Conservation (phyloP, 2,329 filamentous ascomycete genomes). For the Magnaporthiopsis incrustans region DNA sequence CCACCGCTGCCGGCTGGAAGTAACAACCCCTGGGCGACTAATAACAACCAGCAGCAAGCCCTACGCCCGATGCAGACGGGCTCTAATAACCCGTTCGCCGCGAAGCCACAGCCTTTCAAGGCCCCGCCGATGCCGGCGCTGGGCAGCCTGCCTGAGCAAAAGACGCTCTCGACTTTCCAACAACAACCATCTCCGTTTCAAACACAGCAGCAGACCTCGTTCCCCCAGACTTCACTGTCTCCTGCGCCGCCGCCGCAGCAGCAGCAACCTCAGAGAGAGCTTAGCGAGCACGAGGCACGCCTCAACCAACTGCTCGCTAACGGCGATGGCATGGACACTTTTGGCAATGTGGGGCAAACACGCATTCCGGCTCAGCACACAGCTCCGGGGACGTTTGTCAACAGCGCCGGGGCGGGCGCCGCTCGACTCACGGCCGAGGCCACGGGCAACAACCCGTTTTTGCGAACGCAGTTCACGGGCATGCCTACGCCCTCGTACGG, state of each 20-base stretch:
- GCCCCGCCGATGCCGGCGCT: slow-evolving; percentile 60
- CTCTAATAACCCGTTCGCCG: slow-evolving; percentile 95
- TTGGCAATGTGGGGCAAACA: slow-evolving; percentile 91
- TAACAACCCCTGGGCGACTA: slow-evolving; percentile 86
- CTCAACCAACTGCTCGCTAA: slow-evolving; percentile 80
- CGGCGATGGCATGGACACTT: slow-evolving; percentile 93
- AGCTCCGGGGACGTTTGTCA: slow-evolving; percentile 91
- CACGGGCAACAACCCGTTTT: slow-evolving; percentile 83
- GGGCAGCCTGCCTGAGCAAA: slow-evolving; percentile 73
- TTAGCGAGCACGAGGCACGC: slow-evolving; percentile 59
- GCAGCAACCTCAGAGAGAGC: slow-evolving; percentile 43
- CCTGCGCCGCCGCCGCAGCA: slow-evolving; percentile 36
- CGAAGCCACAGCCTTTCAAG: slow-evolving; percentile 50
- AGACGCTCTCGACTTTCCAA: slow-evolving; percentile 56
- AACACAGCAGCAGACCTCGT: slow-evolving; percentile 25
- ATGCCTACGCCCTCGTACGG: slow-evolving; percentile 55
- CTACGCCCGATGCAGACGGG: slow-evolving; percentile 81
- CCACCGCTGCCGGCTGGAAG: slow-evolving; percentile 65
- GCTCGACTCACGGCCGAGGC: slow-evolving; percentile 62
- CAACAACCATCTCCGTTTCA: slow-evolving; percentile 36
- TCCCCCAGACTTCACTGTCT: background rate
- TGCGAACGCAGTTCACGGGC: slow-evolving; percentile 76
- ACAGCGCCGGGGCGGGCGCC: slow-evolving; percentile 80
- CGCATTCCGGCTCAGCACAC: slow-evolving; percentile 96
- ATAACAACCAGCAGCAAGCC: slow-evolving; percentile 49